Evolutionary conservation across 257 asterid genomes (phyloP).

Genomic region (Sherardia arvensis): DNA sequence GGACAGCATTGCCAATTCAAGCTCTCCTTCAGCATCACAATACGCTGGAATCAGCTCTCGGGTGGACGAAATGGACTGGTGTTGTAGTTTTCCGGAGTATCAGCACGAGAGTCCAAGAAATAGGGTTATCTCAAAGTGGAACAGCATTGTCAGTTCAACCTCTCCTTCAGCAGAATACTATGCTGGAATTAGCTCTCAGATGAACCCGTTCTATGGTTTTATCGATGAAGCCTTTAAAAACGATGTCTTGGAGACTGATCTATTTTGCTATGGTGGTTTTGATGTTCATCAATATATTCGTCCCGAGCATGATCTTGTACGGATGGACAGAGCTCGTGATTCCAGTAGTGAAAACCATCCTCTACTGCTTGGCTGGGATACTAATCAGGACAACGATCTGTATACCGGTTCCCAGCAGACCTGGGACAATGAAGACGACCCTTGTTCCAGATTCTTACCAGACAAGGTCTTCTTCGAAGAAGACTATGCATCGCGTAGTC

Average conservation of each 20-base stretch:
- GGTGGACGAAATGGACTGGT: conserved; percentile 7
- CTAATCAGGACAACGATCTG: conserved; percentile 17
- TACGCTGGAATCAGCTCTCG: conserved; percentile 18
- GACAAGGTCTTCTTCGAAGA: conserved; percentile 21
- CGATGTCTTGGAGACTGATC: conserved; percentile 22
- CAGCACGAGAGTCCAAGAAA: too few species aligned
- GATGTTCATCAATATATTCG: conserved; percentile 20
- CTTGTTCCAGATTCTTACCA: conserved; percentile 24
- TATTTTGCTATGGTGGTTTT: conserved; percentile 23
- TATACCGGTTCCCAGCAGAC: conserved; percentile 14
- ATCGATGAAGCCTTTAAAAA: conserved; percentile 13
- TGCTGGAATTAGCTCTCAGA: neutral
- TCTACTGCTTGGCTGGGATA: conserved; percentile 41
- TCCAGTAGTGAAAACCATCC: conserved; percentile 20
- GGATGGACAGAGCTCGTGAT: conserved; percentile 26
- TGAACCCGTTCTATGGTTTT: conserved; percentile 18
- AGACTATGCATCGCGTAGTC: conserved; percentile 17
- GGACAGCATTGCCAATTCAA: conserved; percentile 21
- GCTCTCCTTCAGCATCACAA: conserved; percentile 17
- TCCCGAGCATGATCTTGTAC: conserved; percentile 21
- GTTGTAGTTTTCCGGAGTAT: neutral
- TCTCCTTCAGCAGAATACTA: neutral
- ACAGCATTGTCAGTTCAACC: neutral
- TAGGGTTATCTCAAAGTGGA: too few species aligned
- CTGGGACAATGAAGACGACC: conserved; percentile 21